Conservation (phyloP, 106 monocot species). For the Dioscorea alata region DNA sequence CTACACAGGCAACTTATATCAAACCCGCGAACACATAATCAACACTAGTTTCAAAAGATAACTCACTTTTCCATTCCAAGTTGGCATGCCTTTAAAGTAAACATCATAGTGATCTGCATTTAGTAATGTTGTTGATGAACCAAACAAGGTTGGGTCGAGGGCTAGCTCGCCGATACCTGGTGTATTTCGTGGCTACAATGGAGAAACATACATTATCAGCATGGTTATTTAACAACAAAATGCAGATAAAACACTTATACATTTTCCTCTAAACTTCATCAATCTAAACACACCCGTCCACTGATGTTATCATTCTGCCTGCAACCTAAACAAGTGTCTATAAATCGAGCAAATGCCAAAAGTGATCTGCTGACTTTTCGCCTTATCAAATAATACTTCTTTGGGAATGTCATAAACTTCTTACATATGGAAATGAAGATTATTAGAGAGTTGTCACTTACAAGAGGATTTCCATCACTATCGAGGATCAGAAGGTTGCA, state of each 20-base stretch:
- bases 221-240: not conserved
- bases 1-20: slow-evolving; percentile 28
- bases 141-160: slow-evolving; percentile 71
- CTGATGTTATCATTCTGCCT: no score
- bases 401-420: no score
- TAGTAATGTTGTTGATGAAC: slow-evolving; percentile 68
- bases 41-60: not conserved
- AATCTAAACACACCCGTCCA: no score
- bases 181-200: slow-evolving; percentile 37
- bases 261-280: not conserved
- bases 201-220: not conserved
- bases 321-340: no score
- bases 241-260: not conserved
- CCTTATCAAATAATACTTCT: no score
- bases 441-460: slow-evolving; percentile 24
- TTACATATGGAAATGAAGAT: no score
- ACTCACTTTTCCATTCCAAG: slow-evolving; percentile 69
- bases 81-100: slow-evolving; percentile 89
- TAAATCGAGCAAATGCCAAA: no score
- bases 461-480: slow-evolving; percentile 65
- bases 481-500: slow-evolving; percentile 74
- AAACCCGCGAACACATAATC: not conserved
- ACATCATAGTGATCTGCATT: slow-evolving; percentile 83
- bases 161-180: slow-evolving; percentile 83
- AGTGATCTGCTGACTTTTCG: no score